Evolutionary conservation across 1,139 yeast genomes (phyloP).

Genomic region (Schizosaccharomyces versatilis): DNA sequence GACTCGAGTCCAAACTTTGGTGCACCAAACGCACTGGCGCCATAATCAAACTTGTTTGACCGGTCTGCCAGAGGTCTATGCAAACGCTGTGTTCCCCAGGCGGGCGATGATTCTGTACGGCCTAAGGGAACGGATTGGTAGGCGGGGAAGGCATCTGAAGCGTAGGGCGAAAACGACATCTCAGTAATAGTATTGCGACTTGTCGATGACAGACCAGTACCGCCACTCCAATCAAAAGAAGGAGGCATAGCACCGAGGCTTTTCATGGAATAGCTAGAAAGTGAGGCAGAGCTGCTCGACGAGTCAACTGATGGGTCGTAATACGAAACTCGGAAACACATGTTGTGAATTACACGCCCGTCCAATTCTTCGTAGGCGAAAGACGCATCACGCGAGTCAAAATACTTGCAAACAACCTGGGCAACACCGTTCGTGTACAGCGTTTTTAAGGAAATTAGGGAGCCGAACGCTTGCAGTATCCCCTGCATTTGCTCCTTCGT

Average conservation of each 20-base stretch:
- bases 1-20: not conserved
- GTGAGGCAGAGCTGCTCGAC: not conserved
- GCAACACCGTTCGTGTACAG: constrained; percentile 9
- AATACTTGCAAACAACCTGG: constrained; percentile 19
- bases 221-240: not conserved
- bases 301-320: constrained; percentile 3
- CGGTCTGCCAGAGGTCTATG: not conserved
- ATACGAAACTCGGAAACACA: constrained; percentile 3
- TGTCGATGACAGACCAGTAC: not conserved
- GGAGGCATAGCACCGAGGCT: not conserved
- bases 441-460: constrained; percentile 14
- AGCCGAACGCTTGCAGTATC: constrained; percentile 16
- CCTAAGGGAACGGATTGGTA: not conserved
- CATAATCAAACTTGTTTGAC: not conserved
- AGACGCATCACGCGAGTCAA: constrained; percentile 20
- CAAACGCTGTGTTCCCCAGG: not conserved
- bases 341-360: constrained; percentile 12
- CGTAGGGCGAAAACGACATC: no score
- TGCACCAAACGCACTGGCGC: not conserved
- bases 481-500: constrained; percentile 10
- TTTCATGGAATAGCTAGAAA: not conserved
- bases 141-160: not conserved
- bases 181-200: not conserved
- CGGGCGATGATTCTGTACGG: constrained; percentile 1
- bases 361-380: constrained; percentile 14